Conservation (phyloP, 192 early-diverging fungal genomes). For the Spizellomyces punctatus region DNA sequence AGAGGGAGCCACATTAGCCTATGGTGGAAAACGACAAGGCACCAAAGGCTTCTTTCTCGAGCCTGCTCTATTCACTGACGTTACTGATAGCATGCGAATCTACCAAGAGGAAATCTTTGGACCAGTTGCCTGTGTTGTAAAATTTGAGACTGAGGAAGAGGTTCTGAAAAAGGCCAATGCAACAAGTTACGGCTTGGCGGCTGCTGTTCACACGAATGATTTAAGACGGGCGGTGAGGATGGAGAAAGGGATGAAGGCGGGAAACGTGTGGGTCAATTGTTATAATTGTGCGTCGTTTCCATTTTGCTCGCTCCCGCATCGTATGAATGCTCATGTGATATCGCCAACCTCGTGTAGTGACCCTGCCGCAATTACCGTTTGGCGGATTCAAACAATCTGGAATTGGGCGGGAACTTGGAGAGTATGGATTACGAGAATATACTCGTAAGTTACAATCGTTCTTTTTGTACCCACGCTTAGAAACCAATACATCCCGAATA, state of each 20-base stretch:
- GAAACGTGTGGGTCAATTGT: constrained; percentile 54
- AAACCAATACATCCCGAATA: no score
- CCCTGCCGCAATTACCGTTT: constrained; percentile 52
- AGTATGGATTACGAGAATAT: constrained; percentile 72
- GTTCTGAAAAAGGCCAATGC: constrained; percentile 79
- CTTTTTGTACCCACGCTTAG: neutral
- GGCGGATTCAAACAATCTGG: constrained; percentile 76
- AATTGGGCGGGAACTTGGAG: constrained; percentile 71
- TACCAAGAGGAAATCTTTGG: constrained; percentile 89
- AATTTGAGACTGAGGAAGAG: constrained; percentile 75
- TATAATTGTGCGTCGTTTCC: constrained; percentile 33
- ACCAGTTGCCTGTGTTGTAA: constrained; percentile 78
- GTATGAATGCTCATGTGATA: neutral
- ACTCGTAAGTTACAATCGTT: constrained; percentile 32
- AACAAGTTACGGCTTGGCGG: constrained; percentile 76
- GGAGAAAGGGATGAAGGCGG: constrained; percentile 43
- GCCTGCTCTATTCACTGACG: constrained; percentile 77
- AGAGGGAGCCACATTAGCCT: constrained; percentile 56
- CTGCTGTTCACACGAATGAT: constrained; percentile 85
- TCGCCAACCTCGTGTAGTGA: neutral
- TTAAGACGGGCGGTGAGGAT: constrained; percentile 41
- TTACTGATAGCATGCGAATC: constrained; percentile 69
- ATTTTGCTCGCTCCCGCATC: neutral
- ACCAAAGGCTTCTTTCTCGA: constrained; percentile 71
- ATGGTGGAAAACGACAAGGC: constrained; percentile 49